Evolutionary conservation across 805 yeast genomes (phyloP).

Genomic region (Teunomyces barrocoloradensis): DNA sequence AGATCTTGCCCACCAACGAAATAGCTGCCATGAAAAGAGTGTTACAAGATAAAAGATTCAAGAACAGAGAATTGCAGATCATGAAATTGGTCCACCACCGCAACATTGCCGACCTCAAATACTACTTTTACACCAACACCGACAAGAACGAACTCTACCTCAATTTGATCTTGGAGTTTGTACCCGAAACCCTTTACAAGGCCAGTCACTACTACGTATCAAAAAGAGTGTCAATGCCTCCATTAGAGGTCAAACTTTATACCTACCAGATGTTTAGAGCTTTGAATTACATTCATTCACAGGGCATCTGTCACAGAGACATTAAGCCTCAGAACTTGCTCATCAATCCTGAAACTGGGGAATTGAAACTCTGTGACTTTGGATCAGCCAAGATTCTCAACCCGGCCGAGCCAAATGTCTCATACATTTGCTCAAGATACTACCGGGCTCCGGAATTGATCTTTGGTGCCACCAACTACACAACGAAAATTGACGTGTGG

Average conservation of each 20-base stretch:
- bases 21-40: slow-evolving; percentile 93
- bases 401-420: slow-evolving; percentile 90
- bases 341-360: slow-evolving; percentile 81
- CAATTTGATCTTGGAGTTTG: slow-evolving; percentile 84
- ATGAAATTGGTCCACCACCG: slow-evolving; percentile 88
- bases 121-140: slow-evolving; percentile 74
- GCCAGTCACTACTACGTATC: slow-evolving; percentile 82
- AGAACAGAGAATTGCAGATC: slow-evolving; percentile 91
- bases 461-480: slow-evolving; percentile 94
- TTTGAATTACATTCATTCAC: slow-evolving; percentile 70
- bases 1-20: slow-evolving; percentile 67
- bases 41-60: slow-evolving; percentile 91
- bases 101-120: slow-evolving; percentile 82
- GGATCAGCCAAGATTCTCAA: slow-evolving; percentile 92
- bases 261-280: slow-evolving; percentile 77
- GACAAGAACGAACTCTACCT: slow-evolving; percentile 80
- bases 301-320: slow-evolving; percentile 89
- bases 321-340: slow-evolving; percentile 87
- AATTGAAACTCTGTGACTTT: slow-evolving; percentile 91
- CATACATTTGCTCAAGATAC: slow-evolving; percentile 94
- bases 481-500: slow-evolving; percentile 97
- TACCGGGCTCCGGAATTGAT: slow-evolving; percentile 97
- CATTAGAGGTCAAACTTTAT: slow-evolving; percentile 82
- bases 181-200: slow-evolving; percentile 94
- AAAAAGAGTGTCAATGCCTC: slow-evolving; percentile 77